A percentile compares a stretch with the other conserved stretches of the same genome.
These are phyloP conservation scores for Candida broadrunensis DNA, from an alignment of 805 yeast species.

Conservation along the genomic window DNA sequence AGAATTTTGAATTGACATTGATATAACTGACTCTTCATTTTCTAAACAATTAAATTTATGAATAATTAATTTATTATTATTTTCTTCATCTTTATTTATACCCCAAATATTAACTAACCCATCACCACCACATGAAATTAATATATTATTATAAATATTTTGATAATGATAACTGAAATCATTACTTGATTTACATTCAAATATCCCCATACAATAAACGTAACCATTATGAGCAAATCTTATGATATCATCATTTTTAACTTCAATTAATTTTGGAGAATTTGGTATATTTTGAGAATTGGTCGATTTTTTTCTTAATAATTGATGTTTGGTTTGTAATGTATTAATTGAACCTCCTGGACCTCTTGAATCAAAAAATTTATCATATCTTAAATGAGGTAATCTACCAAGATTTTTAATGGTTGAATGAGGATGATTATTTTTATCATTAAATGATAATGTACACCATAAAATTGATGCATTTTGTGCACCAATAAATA, in stretches of 20 bases:
- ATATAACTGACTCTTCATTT: slow-evolving; percentile 68
- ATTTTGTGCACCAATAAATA: slow-evolving; percentile 89
- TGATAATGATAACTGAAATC: slow-evolving; percentile 15
- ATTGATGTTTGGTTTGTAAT: slow-evolving; percentile 25
- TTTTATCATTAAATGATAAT: slow-evolving; percentile 5
- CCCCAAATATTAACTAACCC: slow-evolving; percentile 85
- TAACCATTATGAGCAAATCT: slow-evolving; percentile 91
- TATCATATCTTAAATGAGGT: slow-evolving; percentile 66
- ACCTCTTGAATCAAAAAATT: slow-evolving; percentile 87
- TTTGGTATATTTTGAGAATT: slow-evolving; percentile 2
- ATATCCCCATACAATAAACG: slow-evolving; percentile 63
- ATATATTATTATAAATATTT: slow-evolving; percentile 13
- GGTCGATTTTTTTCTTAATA: slow-evolving; percentile 13
- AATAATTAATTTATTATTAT: slow-evolving; percentile 9
- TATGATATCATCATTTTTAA: slow-evolving; percentile 62
- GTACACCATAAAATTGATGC: slow-evolving; percentile 80
- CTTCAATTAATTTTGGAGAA: slow-evolving; percentile 49
- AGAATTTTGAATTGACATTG: slow-evolving; percentile 61
- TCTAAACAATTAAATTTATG: slow-evolving; percentile 40
- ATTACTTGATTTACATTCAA: slow-evolving; percentile 12
- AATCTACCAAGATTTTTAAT: slow-evolving; percentile 21
- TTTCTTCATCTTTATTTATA: slow-evolving; percentile 7
- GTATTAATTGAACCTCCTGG: slow-evolving; percentile 59
- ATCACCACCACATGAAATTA: slow-evolving; percentile 78
- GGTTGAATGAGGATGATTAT: slow-evolving; percentile 2